Conservation (phyloP, 1,284 basidiomycete species). For the Trametes sp. region DNA sequence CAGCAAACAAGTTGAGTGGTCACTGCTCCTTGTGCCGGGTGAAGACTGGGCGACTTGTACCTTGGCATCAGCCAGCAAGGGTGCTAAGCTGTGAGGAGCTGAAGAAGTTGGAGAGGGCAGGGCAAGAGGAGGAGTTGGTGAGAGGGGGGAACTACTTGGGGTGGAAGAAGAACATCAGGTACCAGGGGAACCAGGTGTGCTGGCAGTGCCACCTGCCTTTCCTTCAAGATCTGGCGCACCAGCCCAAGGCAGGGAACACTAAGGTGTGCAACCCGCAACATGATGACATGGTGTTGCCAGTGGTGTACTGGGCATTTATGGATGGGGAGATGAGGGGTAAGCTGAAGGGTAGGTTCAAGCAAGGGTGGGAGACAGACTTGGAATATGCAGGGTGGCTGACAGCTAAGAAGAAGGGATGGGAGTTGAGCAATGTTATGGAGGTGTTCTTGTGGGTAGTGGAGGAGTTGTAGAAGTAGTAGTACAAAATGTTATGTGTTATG, state of each 20-base stretch:
- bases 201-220: slow-evolving; percentile 1
- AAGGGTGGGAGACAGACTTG: neutral
- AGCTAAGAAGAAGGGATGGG: neutral
- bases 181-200: neutral
- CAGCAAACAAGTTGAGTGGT: neutral
- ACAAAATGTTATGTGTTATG: too few species aligned
- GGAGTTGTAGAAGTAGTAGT: neutral
- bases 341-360: neutral
- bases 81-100: neutral
- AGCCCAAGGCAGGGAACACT: neutral
- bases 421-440: slow-evolving; percentile 1
- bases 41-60: neutral
- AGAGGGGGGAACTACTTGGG: neutral
- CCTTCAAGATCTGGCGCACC: neutral
- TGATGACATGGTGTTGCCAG: slow-evolving; percentile 6
- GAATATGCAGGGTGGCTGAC: neutral
- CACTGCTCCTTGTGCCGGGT: slow-evolving; percentile 6
- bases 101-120: neutral
- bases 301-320: slow-evolving; percentile 7
- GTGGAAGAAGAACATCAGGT: slow-evolving; percentile 1
- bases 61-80: neutral
- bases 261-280: slow-evolving; percentile 1
- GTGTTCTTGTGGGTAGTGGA: slow-evolving; percentile 9
- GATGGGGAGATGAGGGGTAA: neutral
- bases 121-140: neutral